Conservation (phyloP, 2,329 filamentous ascomycete genomes). For the Diaporthe humulicola region DNA sequence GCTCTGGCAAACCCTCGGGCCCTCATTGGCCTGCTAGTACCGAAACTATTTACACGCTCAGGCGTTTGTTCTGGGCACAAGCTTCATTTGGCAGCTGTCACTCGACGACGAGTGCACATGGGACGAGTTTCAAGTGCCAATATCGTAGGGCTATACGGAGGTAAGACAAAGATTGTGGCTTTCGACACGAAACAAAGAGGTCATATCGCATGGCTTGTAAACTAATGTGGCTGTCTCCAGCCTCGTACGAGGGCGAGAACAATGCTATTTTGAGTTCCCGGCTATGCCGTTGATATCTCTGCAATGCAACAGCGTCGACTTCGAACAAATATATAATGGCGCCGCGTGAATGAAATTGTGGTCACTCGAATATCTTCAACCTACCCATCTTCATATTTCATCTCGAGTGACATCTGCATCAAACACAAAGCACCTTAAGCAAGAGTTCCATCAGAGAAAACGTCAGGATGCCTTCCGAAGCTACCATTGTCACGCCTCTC, state of each 20-base stretch:
- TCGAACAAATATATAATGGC: neutral
- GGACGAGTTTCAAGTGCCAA: neutral
- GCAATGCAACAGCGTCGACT: neutral
- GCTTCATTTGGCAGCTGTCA: conserved; percentile 4
- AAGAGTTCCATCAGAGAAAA: neutral
- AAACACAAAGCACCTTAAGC: neutral
- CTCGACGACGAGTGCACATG: neutral
- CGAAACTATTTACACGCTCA: neutral
- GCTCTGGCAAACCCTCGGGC: neutral
- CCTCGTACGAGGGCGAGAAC: no score
- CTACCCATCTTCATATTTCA: neutral
- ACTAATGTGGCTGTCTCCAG: neutral
- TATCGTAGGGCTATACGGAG: neutral
- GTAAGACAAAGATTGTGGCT: conserved; percentile 5
- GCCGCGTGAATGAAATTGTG: neutral
- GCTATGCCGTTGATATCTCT: neutral
- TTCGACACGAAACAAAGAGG: neutral
- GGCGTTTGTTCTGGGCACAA: neutral
- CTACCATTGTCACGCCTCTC: conserved; percentile 16
- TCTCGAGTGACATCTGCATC: neutral
- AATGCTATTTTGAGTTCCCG: neutral
- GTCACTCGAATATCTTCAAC: neutral
- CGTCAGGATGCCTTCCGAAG: conserved; percentile 9
- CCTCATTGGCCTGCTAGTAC: neutral
- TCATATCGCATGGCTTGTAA: neutral